These are phyloP conservation scores for Sporothrix dimorphospora DNA, from an alignment of 2,329 filamentous ascomycete genomes.

Conservation along the genomic window DNA sequence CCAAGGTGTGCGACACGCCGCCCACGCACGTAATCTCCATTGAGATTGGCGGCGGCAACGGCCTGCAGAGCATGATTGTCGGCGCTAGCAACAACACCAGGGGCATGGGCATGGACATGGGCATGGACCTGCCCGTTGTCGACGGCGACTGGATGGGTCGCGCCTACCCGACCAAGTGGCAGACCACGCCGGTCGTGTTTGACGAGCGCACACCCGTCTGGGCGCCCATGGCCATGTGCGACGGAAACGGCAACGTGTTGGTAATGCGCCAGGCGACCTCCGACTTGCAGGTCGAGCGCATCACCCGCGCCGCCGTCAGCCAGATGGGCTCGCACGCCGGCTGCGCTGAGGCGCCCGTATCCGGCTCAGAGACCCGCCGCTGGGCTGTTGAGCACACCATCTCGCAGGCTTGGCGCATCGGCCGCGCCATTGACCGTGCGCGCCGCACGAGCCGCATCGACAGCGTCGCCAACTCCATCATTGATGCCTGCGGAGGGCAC, in stretches of 20 bases:
- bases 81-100: constrained; percentile 56
- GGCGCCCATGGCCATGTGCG: constrained; percentile 52
- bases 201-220: constrained; percentile 52
- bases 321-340: constrained; percentile 60
- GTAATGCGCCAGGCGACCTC: constrained; percentile 53
- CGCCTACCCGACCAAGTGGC: constrained; percentile 59
- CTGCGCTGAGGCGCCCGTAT: constrained; percentile 53
- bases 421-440: constrained; percentile 59
- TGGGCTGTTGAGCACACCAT: constrained; percentile 57
- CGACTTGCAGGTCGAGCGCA: constrained; percentile 52
- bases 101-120: too few relatives aligned
- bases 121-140: constrained; percentile 55
- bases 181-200: constrained; percentile 48
- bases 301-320: constrained; percentile 55
- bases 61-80: constrained; percentile 60
- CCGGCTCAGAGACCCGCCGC: constrained; percentile 52
- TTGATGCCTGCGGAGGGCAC: constrained; percentile 59
- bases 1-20: constrained; percentile 52
- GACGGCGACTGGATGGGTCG: constrained; percentile 62
- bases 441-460: constrained; percentile 54
- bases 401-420: constrained; percentile 62
- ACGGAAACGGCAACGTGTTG: constrained; percentile 56
- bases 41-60: constrained; percentile 70
- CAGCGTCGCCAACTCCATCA: constrained; percentile 60
- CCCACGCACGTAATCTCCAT: constrained; percentile 57